Conservation (phyloP, 768 basidiomycete species). For the Lactifluus pinguis region DNA sequence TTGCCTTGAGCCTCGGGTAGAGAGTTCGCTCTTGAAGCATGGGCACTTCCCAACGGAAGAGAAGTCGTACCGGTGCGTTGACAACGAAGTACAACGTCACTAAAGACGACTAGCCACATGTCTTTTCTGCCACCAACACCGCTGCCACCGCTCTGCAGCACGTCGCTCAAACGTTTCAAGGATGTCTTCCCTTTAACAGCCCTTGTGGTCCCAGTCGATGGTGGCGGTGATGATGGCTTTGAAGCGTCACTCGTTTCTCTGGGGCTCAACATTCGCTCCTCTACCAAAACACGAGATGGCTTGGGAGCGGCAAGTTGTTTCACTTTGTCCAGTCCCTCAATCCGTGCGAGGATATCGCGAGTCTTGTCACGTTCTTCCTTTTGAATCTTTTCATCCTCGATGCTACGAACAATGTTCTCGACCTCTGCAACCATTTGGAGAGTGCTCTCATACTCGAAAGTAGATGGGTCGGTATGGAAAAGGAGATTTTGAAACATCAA, state of each 20-base stretch:
- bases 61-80: slow-evolving; percentile 86
- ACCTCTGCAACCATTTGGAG: slow-evolving; percentile 96
- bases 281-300: slow-evolving; percentile 76
- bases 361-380: slow-evolving; percentile 95
- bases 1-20: slow-evolving; percentile 79
- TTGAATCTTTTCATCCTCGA: slow-evolving; percentile 96
- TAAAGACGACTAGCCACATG: slow-evolving; percentile 91
- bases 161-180: slow-evolving; percentile 84
- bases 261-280: slow-evolving; percentile 54
- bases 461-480: slow-evolving; percentile 94
- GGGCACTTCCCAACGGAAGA: slow-evolving; percentile 60
- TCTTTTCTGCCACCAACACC: slow-evolving; percentile 70
- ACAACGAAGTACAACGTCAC: slow-evolving; percentile 90
- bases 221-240: slow-evolving; percentile 27
- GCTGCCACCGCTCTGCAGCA: slow-evolving; percentile 48
- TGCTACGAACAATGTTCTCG: slow-evolving; percentile 90
- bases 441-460: slow-evolving; percentile 95
- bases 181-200: slow-evolving; percentile 75
- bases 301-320: slow-evolving; percentile 89
- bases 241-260: slow-evolving; percentile 21
- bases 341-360: slow-evolving; percentile 89
- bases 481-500: slow-evolving; percentile 95
- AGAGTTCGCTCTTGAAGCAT: slow-evolving; percentile 63
- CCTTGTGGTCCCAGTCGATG: slow-evolving; percentile 35
- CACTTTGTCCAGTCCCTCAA: slow-evolving; percentile 92